Evolutionary conservation across 768 basidiomycete species (phyloP).

Genomic region (Tephrocybe sp.): DNA sequence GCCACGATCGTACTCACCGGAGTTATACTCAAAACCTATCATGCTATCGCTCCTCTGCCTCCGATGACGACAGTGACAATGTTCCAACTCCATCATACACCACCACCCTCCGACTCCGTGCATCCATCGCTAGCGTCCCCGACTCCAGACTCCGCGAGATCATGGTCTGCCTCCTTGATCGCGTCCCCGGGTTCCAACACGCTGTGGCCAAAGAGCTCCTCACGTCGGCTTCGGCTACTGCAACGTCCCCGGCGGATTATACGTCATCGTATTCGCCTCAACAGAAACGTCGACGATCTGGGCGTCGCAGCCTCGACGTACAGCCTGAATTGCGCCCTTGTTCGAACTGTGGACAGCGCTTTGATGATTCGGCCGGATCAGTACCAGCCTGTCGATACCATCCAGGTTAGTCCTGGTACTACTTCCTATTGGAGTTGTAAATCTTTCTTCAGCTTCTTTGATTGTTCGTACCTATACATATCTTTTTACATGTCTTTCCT

Average conservation of each 20-base stretch:
- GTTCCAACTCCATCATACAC: constrained; percentile 7
- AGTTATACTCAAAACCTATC: background rate
- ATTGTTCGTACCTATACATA: too few species aligned
- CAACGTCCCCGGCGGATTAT: background rate
- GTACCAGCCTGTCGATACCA: constrained; percentile 31
- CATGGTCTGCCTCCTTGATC: constrained; percentile 36
- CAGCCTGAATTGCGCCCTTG: constrained; percentile 14
- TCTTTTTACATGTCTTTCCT: too few species aligned
- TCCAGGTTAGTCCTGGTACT: constrained; percentile 29
- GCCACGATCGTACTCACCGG: constrained; percentile 9
- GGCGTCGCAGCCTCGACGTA: constrained; percentile 11
- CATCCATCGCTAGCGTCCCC: constrained; percentile 36
- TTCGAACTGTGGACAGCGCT: constrained; percentile 18
- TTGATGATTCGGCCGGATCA: constrained; percentile 10
- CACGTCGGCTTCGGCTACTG: background rate
- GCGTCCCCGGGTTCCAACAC: constrained; percentile 33
- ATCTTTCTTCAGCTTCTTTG: background rate
- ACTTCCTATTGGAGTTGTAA: background rate
- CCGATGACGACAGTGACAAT: constrained; percentile 10
- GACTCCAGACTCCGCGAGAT: constrained; percentile 39
- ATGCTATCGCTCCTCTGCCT: background rate
- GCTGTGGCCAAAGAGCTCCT: constrained; percentile 40
- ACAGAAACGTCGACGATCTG: constrained; percentile 14
- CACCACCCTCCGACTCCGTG: constrained; percentile 23
- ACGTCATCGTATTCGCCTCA: constrained; percentile 11